Evolutionary conservation across 2,329 filamentous ascomycete genomes (phyloP).

Genomic region (Calonectria pauciramosa): DNA sequence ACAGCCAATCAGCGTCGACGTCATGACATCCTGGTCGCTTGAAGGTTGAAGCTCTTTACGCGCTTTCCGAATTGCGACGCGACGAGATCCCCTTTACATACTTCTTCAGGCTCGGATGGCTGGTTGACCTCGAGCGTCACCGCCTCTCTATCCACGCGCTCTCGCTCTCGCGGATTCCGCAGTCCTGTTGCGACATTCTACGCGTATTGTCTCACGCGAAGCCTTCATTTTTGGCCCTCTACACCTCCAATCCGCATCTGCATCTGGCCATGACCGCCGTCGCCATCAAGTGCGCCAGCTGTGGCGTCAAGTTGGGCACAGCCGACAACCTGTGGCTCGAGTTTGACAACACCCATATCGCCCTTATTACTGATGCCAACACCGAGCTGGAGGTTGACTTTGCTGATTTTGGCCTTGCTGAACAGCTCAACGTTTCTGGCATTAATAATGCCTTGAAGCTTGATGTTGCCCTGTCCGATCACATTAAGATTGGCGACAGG

Average conservation of each 20-base stretch:
- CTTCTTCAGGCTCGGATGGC: conserved; percentile 8
- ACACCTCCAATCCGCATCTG: neutral
- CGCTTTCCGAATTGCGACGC: conserved; percentile 27
- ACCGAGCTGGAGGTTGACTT: conserved; percentile 32
- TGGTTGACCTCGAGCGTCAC: conserved; percentile 9
- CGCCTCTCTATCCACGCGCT: conserved; percentile 1
- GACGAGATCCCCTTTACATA: conserved; percentile 17
- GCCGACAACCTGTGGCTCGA: conserved; percentile 56
- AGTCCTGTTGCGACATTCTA: conserved; percentile 7
- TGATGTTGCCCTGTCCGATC: conserved; percentile 42
- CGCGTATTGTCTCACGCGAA: neutral
- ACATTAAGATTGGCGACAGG: conserved; percentile 47
- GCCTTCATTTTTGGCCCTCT: neutral
- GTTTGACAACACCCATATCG: conserved; percentile 56
- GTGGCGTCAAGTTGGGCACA: conserved; percentile 46
- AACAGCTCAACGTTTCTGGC: conserved; percentile 30
- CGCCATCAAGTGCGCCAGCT: conserved; percentile 52
- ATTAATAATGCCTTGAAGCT: conserved; percentile 28
- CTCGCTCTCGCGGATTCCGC: neutral
- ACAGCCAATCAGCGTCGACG: conserved; percentile 13
- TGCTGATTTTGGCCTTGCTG: conserved; percentile 47
- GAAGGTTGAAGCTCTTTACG: conserved; percentile 28
- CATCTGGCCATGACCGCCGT: conserved; percentile 51
- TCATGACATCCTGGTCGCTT: neutral
- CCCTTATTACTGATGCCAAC: conserved; percentile 48